phyloP scores from a whole-genome alignment of 2,329 filamentous ascomycete genomes.

The Phyllosticta citribraziliensis region DNA sequence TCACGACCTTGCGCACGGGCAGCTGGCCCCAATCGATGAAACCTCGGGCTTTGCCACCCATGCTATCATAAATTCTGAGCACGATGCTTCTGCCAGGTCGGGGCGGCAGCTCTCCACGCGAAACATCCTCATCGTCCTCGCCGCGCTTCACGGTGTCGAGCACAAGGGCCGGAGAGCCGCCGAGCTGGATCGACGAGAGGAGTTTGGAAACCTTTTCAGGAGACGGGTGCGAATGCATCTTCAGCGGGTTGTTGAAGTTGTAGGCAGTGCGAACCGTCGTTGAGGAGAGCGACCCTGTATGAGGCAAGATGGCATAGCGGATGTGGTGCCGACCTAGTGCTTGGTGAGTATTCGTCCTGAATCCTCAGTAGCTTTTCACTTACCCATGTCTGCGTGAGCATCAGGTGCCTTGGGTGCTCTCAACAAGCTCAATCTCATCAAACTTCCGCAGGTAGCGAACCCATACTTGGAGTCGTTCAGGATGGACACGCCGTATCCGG shows the following conservation, averaged over 20 bases:
- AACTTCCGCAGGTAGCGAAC: conserved; percentile 78
- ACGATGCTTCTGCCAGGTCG: conserved; percentile 62
- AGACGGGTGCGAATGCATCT: conserved; percentile 36
- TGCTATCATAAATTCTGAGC: conserved; percentile 74
- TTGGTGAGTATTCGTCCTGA: not conserved
- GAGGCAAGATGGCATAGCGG: conserved; percentile 83
- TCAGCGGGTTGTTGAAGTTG: conserved; percentile 80
- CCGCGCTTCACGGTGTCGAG: conserved; percentile 88
- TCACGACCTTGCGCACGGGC: conserved; percentile 65
- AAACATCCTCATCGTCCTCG: conserved; percentile 46
- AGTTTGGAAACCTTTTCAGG: conserved; percentile 20
- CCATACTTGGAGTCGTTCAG: conserved; percentile 95
- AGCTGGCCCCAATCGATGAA: conserved; percentile 56
- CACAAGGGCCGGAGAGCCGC: conserved; percentile 56
- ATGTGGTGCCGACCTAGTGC: conserved; percentile 58
- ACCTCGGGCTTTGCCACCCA: conserved; percentile 72
- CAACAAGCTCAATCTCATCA: conserved; percentile 82
- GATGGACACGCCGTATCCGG: conserved; percentile 82
- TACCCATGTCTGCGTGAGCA: conserved; percentile 82
- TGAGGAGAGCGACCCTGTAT: conserved; percentile 60
- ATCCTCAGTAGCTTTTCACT: not conserved
- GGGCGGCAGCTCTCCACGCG: conserved; percentile 41
- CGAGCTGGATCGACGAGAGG: conserved; percentile 55
- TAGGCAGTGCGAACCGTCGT: conserved; percentile 73
- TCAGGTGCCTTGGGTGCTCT: conserved; percentile 88